Conservation (phyloP, 371 early-diverging fungal species). For the Phascolomyces articulosus region DNA sequence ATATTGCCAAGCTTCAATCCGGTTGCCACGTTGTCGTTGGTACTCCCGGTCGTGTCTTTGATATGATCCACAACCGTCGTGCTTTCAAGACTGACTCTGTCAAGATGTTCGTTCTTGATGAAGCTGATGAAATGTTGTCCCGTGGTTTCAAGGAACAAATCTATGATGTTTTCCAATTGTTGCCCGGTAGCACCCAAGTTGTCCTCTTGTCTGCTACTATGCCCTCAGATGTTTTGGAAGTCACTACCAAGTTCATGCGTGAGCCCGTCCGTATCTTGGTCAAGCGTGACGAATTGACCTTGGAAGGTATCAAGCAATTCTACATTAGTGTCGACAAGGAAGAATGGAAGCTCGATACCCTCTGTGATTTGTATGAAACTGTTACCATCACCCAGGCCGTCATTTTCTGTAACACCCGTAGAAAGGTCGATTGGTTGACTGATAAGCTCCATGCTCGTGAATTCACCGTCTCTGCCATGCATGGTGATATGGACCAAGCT, state of each 20-base stretch:
- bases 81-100: constrained; percentile 77
- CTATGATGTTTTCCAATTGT: constrained; percentile 87
- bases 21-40: constrained; percentile 89
- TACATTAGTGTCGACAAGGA: constrained; percentile 91
- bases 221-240: constrained; percentile 90
- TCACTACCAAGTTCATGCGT: constrained; percentile 91
- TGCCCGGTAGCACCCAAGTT: constrained; percentile 86
- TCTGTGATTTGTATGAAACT: constrained; percentile 91
- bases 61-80: constrained; percentile 88
- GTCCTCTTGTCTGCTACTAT: constrained; percentile 94
- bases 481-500: constrained; percentile 95
- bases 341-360: constrained; percentile 90
- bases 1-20: constrained; percentile 65
- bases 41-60: constrained; percentile 94
- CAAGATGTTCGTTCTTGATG: constrained; percentile 95
- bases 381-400: constrained; percentile 95
- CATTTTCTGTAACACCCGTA: constrained; percentile 95
- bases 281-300: constrained; percentile 95
- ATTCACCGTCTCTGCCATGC: constrained; percentile 96
- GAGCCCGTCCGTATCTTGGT: constrained; percentile 94
- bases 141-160: constrained; percentile 96
- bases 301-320: constrained; percentile 96
- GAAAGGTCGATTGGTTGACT: constrained; percentile 93
- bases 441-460: constrained; percentile 82
- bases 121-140: constrained; percentile 97